These are phyloP conservation scores for Poronia punctata DNA, from an alignment of 495 filamentous ascomycete genomes.

Conservation along the genomic window DNA sequence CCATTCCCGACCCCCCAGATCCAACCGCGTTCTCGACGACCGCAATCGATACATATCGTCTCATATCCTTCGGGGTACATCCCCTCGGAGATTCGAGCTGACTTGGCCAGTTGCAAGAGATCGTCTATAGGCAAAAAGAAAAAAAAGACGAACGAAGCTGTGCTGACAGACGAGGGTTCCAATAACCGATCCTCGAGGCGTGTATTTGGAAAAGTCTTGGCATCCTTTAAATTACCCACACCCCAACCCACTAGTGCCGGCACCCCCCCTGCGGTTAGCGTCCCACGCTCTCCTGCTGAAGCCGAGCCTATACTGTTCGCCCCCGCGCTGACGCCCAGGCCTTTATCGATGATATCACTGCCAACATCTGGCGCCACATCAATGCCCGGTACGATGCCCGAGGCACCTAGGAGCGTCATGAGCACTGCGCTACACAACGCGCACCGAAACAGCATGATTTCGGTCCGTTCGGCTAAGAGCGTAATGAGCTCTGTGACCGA, in stretches of 20 bases:
- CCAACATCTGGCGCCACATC: slow-evolving; percentile 17
- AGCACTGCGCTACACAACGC: slow-evolving; percentile 15
- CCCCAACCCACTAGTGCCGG: slow-evolving; percentile 13
- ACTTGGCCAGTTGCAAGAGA: slow-evolving; percentile 12
- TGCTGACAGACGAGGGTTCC: slow-evolving; percentile 15
- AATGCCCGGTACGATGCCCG: slow-evolving; percentile 19
- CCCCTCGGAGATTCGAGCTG: slow-evolving; percentile 40
- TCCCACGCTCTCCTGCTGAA: slow-evolving; percentile 7
- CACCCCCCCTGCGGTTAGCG: slow-evolving; percentile 2
- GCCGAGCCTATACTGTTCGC: slow-evolving; percentile 8
- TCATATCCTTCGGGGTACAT: slow-evolving; percentile 46
- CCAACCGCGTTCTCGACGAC: slow-evolving; percentile 43
- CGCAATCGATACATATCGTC: slow-evolving; percentile 50
- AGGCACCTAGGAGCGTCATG: slow-evolving; percentile 19
- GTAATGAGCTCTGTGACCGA: slow-evolving; percentile 38
- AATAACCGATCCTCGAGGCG: slow-evolving; percentile 18
- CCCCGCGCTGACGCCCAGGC: slow-evolving; percentile 4
- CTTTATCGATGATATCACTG: slow-evolving; percentile 19
- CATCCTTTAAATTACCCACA: slow-evolving; percentile 26
- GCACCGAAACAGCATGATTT: slow-evolving; percentile 38
- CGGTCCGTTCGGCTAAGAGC: slow-evolving; percentile 37
- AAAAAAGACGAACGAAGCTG: slow-evolving; percentile 18
- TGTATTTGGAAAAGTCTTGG: slow-evolving; percentile 35
- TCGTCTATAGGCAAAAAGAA: slow-evolving; percentile 23
- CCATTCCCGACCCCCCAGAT: slow-evolving; percentile 42